Evolutionary conservation across 495 filamentous ascomycete genomes (phyloP), one percentile per base, ranked within the genome.

Genomic region (Hyaloscypha finlandica): DNA sequence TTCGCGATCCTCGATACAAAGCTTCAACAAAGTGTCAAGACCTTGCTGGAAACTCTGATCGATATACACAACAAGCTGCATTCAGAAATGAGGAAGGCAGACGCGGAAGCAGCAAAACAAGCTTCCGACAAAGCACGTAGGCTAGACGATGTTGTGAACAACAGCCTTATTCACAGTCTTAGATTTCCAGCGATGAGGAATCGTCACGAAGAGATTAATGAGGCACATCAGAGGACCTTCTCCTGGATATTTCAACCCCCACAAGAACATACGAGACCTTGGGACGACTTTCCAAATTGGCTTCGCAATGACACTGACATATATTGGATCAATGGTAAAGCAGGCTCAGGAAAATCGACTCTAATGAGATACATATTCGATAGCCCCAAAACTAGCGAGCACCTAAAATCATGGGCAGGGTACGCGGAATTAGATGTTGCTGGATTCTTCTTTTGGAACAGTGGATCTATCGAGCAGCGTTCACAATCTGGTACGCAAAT

Each of bases 311-410:
- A 61, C 4, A 29, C 63, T 61, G 61, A 65, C 22, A 64, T 77
- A 4, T 77, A 76, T 57, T 80, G 77, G 77, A 45, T 80, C 3
- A 72, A 68, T 1, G 79, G 79, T 1, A 79, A 79, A 64, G 68
- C 77, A 0, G 78, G 76, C 3, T 77, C 73, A 1, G 77, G 77
- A 0, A 81, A 81, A 61, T 79, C 77, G 1, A 79, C 76, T 1
- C 64, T 81, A 11, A 80, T 80, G 78, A 75, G 74, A 52, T 79
- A 70, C 35, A n/a, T n/a, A n/a, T n/a, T 80, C 1, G 59, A 63
- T 1, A 65, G 72, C 22, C 48, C 76, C 58, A 9, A 29, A 0
- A n/a, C 37, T 8, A 76, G 73, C 6, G 25, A 20, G 14, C 33
- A 29, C 0, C 56, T 79, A 0, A 11, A 25, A 0, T 1, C 56